These are phyloP conservation scores for Oligophagozyma castellii DNA, from an alignment of 1,139 yeast genomes.

Conservation along the genomic window DNA sequence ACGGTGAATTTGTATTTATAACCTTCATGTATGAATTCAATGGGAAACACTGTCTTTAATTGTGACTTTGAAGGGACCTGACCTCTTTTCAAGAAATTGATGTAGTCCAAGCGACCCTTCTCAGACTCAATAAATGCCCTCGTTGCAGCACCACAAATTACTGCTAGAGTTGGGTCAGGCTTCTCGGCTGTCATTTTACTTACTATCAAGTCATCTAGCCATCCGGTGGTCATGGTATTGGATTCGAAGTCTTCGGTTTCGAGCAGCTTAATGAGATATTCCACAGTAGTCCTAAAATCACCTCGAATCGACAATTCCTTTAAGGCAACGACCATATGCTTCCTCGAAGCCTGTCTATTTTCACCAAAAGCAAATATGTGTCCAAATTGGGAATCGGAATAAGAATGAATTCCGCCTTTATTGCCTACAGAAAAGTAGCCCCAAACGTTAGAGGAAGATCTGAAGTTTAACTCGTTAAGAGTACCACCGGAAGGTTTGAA, in stretches of 20 bases:
- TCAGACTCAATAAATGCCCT: slow-evolving; percentile 78
- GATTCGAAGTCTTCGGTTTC: slow-evolving; percentile 96
- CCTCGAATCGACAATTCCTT: slow-evolving; percentile 95
- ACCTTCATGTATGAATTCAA: slow-evolving; percentile 92
- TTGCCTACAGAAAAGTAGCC: slow-evolving; percentile 96
- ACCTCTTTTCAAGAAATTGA: slow-evolving; percentile 74
- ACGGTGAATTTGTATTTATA: slow-evolving; percentile 88
- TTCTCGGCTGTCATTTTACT: slow-evolving; percentile 92
- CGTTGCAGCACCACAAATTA: slow-evolving; percentile 93
- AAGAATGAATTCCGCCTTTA: slow-evolving; percentile 94
- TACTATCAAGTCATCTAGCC: slow-evolving; percentile 93
- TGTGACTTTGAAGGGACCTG: slow-evolving; percentile 78
- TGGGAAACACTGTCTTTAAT: slow-evolving; percentile 76
- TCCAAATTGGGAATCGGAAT: slow-evolving; percentile 96
- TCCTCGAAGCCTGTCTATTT: slow-evolving; percentile 93
- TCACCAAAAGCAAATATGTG: slow-evolving; percentile 98
- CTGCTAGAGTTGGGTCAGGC: slow-evolving; percentile 84
- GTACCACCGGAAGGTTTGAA: slow-evolving; percentile 98
- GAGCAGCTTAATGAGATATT: slow-evolving; percentile 81
- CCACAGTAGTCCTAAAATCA: slow-evolving; percentile 96
- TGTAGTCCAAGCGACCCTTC: slow-evolving; percentile 55
- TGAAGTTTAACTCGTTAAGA: slow-evolving; percentile 86
- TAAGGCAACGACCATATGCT: slow-evolving; percentile 96
- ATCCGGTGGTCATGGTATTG: slow-evolving; percentile 93
- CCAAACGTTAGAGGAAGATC: slow-evolving; percentile 97